These are phyloP conservation scores for Cantharellus cinnabarinus DNA, from an alignment of 768 basidiomycete species.

Conservation along the genomic window DNA sequence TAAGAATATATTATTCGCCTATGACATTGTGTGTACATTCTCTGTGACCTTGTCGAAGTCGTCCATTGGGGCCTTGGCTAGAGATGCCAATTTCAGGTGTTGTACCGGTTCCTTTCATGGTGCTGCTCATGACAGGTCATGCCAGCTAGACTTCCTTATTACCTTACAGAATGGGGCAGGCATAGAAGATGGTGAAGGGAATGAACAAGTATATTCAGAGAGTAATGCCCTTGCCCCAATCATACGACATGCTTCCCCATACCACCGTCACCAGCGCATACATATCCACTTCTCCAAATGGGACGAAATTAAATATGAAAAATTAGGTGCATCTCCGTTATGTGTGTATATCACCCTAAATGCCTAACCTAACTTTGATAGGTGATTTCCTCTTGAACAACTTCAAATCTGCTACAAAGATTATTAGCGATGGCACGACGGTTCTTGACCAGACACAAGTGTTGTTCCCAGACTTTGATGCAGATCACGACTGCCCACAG, in stretches of 20 bases:
- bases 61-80: neutral
- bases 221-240: slow-evolving; percentile 7
- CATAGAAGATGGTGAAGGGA: slow-evolving; percentile 10
- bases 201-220: slow-evolving; percentile 10
- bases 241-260: slow-evolving; percentile 10
- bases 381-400: too few species aligned
- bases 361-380: too few species aligned
- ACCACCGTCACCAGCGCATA: slow-evolving; percentile 6
- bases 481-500: neutral
- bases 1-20: neutral
- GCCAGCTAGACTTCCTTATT: slow-evolving; percentile 11
- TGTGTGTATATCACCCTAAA: too few species aligned
- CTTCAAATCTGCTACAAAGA: too few species aligned
- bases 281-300: slow-evolving; percentile 10
- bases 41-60: neutral
- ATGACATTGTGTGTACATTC: neutral
- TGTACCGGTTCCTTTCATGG: slow-evolving; percentile 8
- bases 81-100: neutral
- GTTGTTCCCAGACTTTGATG: neutral
- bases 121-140: slow-evolving; percentile 10
- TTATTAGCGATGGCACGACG: too few species aligned
- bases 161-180: slow-evolving; percentile 6
- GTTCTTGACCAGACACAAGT: neutral
- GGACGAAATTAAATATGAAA: slow-evolving; percentile 10
- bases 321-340: too few species aligned